These are phyloP conservation scores for Pseudozyma pruni DNA, from an alignment of 1,284 basidiomycete species.

Conservation along the genomic window DNA sequence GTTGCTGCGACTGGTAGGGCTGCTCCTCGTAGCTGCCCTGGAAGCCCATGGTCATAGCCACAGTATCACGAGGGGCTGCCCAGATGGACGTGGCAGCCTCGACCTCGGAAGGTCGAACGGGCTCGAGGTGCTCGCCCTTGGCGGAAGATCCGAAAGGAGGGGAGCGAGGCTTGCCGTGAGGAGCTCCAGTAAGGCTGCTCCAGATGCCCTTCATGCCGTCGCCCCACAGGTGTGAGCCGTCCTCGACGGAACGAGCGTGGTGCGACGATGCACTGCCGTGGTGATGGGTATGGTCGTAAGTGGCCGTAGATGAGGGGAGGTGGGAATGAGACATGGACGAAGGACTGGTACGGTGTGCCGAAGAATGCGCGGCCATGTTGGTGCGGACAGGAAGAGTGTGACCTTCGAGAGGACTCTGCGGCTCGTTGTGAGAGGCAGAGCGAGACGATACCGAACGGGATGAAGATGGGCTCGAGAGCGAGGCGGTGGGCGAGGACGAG, in stretches of 20 bases:
- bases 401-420: constrained; percentile 27
- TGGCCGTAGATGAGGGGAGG: background rate
- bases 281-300: constrained; percentile 13
- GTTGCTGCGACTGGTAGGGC: constrained; percentile 21
- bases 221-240: constrained; percentile 41
- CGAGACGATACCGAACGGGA: constrained; percentile 12
- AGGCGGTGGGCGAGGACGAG: background rate
- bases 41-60: constrained; percentile 51
- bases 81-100: constrained; percentile 45
- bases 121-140: constrained; percentile 34
- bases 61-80: constrained; percentile 44
- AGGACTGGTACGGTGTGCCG: background rate
- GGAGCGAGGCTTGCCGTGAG: constrained; percentile 29
- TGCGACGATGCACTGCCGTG: constrained; percentile 9
- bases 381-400: constrained; percentile 22
- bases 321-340: constrained; percentile 8
- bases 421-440: constrained; percentile 26
- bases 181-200: constrained; percentile 45
- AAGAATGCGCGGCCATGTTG: constrained; percentile 10
- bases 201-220: constrained; percentile 51
- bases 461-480: constrained; percentile 16
- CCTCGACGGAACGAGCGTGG: constrained; percentile 24
- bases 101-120: constrained; percentile 38
- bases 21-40: constrained; percentile 37
- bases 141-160: background rate